Percentiles rank a stretch among this genome's conserved stretches.
Conservation (phyloP, 257 asterid species). For the Solanum phureja region DNA sequence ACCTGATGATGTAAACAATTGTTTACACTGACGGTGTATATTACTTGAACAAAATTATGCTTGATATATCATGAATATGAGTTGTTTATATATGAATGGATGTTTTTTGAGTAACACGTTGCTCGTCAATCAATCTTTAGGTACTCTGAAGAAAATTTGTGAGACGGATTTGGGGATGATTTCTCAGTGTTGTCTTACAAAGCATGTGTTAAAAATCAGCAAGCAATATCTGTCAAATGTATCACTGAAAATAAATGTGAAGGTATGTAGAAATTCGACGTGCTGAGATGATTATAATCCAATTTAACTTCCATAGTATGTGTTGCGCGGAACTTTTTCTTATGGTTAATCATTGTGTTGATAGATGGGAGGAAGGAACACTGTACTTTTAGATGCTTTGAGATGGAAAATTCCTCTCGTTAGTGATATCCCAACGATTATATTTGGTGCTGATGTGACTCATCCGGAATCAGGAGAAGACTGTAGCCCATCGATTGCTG, state of each 20-base stretch:
- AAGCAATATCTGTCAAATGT: conserved; percentile 96
- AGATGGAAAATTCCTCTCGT: conserved; percentile 92
- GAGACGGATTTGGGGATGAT: conserved; percentile 93
- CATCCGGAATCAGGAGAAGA: conserved; percentile 99
- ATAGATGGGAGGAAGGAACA: conserved; percentile 99
- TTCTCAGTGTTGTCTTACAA: conserved; percentile 93
- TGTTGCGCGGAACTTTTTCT: not conserved
- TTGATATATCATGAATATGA: not conserved
- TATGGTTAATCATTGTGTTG: not conserved
- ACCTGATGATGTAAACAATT: not conserved
- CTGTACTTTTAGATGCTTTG: conserved; percentile 78
- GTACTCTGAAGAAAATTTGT: conserved; percentile 88
- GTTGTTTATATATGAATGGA: not conserved
- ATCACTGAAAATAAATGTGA: conserved; percentile 90
- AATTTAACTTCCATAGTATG: not conserved
- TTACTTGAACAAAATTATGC: not conserved
- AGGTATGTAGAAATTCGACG: conserved; percentile 27
- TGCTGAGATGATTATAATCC: not conserved
- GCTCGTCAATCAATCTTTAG: conserved; percentile 14
- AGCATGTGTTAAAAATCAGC: conserved; percentile 88
- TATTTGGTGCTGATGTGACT: conserved; percentile 97
- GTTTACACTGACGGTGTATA: not conserved
- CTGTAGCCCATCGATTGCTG: conserved; percentile 95
- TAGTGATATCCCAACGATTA: conserved; percentile 93
- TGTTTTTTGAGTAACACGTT: not conserved